Conservation (phyloP, 352 stramenopile genomes). For the Phytophthora crassamura region DNA sequence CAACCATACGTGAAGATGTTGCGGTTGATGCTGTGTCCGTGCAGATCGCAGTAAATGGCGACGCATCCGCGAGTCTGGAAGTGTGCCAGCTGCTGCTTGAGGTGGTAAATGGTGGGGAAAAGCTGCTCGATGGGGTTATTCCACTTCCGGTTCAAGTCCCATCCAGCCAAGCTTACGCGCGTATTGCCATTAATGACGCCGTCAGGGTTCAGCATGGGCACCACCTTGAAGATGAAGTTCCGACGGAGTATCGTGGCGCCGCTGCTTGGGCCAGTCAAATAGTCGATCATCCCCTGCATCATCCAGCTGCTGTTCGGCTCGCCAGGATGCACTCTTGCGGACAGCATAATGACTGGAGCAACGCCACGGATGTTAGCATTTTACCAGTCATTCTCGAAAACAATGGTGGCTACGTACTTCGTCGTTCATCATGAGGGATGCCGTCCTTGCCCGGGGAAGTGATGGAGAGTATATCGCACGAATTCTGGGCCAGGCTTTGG, state of each 20-base stretch:
- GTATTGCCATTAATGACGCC: constrained; percentile 94
- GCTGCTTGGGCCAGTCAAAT: constrained; percentile 72
- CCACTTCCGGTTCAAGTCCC: constrained; percentile 88
- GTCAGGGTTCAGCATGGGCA: constrained; percentile 94
- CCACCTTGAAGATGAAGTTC: constrained; percentile 91
- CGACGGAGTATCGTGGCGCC: constrained; percentile 73
- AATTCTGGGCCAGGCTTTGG: constrained; percentile 82
- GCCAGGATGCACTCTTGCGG: constrained; percentile 88
- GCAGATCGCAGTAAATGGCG: constrained; percentile 84
- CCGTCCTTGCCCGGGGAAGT: constrained; percentile 63
- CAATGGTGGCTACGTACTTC: constrained; percentile 37
- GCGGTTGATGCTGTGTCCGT: constrained; percentile 83
- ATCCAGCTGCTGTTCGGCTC: constrained; percentile 92
- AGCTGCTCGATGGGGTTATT: constrained; percentile 77
- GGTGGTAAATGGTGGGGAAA: constrained; percentile 82
- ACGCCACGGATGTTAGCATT: background rate
- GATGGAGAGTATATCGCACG: constrained; percentile 91
- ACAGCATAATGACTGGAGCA: constrained; percentile 82
- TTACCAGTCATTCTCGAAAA: background rate
- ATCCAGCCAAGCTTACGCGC: constrained; percentile 85
- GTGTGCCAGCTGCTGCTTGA: constrained; percentile 73
- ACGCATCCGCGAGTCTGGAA: constrained; percentile 69
- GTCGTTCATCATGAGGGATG: constrained; percentile 52
- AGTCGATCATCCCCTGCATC: constrained; percentile 94
- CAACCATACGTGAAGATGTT: constrained; percentile 92